Conservation (phyloP, 805 yeast species). For the Maudiozyma saulgeensis region DNA sequence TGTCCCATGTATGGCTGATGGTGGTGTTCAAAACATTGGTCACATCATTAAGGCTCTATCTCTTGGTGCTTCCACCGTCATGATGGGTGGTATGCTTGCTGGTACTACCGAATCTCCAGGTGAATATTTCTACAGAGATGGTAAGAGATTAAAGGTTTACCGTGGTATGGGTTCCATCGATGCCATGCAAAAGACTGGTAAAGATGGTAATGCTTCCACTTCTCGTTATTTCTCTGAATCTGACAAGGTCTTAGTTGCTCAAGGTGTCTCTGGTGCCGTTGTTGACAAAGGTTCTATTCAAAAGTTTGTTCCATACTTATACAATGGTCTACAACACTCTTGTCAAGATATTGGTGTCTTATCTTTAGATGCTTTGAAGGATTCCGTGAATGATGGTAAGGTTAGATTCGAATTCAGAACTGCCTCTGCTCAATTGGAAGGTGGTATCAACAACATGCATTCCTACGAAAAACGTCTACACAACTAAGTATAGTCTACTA, state of each 20-base stretch:
- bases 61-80: constrained; percentile 91
- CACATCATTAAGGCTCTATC: constrained; percentile 96
- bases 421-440: constrained; percentile 97
- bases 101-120: constrained; percentile 99
- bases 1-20: constrained; percentile 98
- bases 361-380: constrained; percentile 55
- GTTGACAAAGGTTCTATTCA: constrained; percentile 92
- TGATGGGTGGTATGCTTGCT: constrained; percentile 99
- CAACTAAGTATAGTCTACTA: constrained; percentile 39
- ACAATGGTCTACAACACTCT: constrained; percentile 94
- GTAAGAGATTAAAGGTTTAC: constrained; percentile 92
- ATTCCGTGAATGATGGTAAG: constrained; percentile 51
- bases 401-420: constrained; percentile 96
- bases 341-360: constrained; percentile 93
- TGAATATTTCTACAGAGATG: constrained; percentile 94
- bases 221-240: constrained; percentile 96
- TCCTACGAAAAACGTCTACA: constrained; percentile 96
- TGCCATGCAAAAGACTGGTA: constrained; percentile 89
- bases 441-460: constrained; percentile 94
- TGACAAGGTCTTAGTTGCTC: constrained; percentile 94
- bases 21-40: constrained; percentile 98
- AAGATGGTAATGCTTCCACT: constrained; percentile 91
- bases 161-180: constrained; percentile 99
- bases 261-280: constrained; percentile 96
- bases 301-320: constrained; percentile 89